Evolutionary conservation across 1,139 yeast species (phyloP).

Genomic region (Candida tropicalis): DNA sequence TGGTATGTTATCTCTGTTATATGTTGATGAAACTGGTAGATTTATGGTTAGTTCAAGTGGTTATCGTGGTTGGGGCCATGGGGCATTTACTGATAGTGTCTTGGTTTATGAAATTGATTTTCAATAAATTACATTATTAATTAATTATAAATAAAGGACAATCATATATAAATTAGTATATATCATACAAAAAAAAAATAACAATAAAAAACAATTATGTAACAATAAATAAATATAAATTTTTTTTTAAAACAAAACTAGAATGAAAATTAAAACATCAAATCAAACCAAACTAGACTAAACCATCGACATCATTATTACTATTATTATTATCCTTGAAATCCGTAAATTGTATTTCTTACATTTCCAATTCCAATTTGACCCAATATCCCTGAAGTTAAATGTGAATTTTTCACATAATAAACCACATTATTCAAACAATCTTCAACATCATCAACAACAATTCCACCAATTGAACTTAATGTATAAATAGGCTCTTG

Average conservation of each 20-base stretch:
- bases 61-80: constrained; percentile 91
- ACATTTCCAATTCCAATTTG: constrained; percentile 39
- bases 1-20: constrained; percentile 57
- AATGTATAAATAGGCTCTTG: constrained; percentile 7
- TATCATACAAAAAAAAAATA: not conserved
- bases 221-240: not conserved
- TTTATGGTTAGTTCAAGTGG: constrained; percentile 93
- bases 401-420: constrained; percentile 21
- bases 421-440: constrained; percentile 16
- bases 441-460: constrained; percentile 18
- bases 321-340: constrained; percentile 13
- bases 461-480: constrained; percentile 13
- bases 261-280: not conserved
- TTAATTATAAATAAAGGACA: no score
- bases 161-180: not conserved
- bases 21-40: constrained; percentile 83
- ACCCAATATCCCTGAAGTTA: constrained; percentile 22
- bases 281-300: not conserved
- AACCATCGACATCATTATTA: not conserved
- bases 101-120: constrained; percentile 74
- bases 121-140: constrained; percentile 22
- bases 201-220: not conserved
- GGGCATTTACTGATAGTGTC: constrained; percentile 75
- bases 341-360: constrained; percentile 28
- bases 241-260: not conserved